Conservation (phyloP, 2,329 filamentous ascomycete species). For the Atkinsonella hypoxylon region DNA sequence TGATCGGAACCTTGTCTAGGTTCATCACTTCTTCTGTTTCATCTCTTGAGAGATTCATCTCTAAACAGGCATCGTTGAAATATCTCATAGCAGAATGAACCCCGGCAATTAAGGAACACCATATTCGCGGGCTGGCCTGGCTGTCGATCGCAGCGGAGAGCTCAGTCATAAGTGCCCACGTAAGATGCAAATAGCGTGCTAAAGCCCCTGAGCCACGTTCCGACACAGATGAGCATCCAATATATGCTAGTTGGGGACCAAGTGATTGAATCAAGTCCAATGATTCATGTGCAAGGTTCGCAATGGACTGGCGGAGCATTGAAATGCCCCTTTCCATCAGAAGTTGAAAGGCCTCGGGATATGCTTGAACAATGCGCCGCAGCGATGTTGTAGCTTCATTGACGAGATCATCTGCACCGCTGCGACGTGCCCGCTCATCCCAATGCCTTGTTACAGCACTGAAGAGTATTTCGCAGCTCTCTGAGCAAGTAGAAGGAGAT, state of each 20-base stretch:
- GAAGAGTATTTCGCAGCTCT: conserved; percentile 27
- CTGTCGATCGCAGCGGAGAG: conserved; percentile 24
- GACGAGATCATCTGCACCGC: conserved; percentile 23
- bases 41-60: conserved; percentile 12
- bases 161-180: conserved; percentile 22
- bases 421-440: conserved; percentile 10
- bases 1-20: conserved; percentile 11
- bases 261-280: conserved; percentile 22
- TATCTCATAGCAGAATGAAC: conserved; percentile 23
- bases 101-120: conserved; percentile 26
- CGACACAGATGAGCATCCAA: conserved; percentile 31
- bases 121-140: conserved; percentile 20
- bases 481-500: conserved; percentile 20
- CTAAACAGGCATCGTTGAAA: conserved; percentile 28
- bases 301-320: conserved; percentile 15
- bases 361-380: conserved; percentile 25
- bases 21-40: conserved; percentile 8
- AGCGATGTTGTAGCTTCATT: conserved; percentile 30
- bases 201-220: conserved; percentile 15
- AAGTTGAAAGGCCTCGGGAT: conserved; percentile 22
- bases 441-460: conserved; percentile 16
- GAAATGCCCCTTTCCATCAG: conserved; percentile 19
- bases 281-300: conserved; percentile 10
- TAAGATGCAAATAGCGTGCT: conserved; percentile 29
- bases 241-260: conserved; percentile 32